Evolutionary conservation across 768 basidiomycete genomes (phyloP), one percentile per base, ranked within the genome.

Genomic region (Leccinum incarnatum): DNA sequence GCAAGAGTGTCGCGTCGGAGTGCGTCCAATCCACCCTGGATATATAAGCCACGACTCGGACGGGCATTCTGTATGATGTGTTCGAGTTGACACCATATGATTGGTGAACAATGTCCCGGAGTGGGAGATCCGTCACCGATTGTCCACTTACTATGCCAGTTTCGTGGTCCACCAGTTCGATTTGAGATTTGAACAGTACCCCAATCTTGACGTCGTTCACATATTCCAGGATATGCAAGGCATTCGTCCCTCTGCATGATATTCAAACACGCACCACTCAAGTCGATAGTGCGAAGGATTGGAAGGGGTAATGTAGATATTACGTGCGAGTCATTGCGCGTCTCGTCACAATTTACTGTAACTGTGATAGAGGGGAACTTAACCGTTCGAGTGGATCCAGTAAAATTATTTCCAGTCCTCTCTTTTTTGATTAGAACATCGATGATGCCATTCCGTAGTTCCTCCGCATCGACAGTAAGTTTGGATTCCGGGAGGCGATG

Each of bases 81-180:
- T n/a, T 10, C 7, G 51, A 56, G 40, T 62, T 40, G 32, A 56
- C 60, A 19, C 61, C 54, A n/a, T 56, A 9, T 5, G 60, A 62
- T 5, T 25, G 25, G 25, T 25, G 25, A 25, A 25, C 4, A 25
- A 25, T 25, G 25, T 25, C 25, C 25, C 4, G 25, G 25, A 25
- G 25, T 25, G 25, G 25, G 25, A 25, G 25, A 25, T 25, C 25
- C 25, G 25, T 25, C 25, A 25, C 25, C 25, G 36, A 15, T 36
- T 36, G 36, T 1, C 36, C 36, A 6, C 36, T 5, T 36, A 36
- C 36, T 36, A 36, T 36, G 15, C 36, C 15, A 15, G 15, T 15
- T 36, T 36, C 36, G 36, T 36, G 36, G 36, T 15, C 36, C 36
- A 36, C 36, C 36, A 36, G 36, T 36, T 36, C 15, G n/a, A n/a